phyloP scores from a whole-genome alignment of 495 filamentous ascomycete genomes.

The Xylaria intraflava region DNA sequence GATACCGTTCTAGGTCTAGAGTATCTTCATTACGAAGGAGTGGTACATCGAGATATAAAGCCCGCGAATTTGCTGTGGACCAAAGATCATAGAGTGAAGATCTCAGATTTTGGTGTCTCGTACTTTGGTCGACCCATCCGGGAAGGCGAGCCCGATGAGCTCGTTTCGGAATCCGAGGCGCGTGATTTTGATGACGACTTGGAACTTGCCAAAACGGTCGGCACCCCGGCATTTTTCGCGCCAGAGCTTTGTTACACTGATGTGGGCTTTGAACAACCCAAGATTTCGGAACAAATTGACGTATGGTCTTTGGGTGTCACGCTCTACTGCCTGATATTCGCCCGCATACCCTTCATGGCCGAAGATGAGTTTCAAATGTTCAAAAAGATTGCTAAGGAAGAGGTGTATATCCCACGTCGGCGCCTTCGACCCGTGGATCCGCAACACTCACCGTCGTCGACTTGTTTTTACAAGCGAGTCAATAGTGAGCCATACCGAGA shows the following conservation, averaged over 20 bases:
- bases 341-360: conserved; percentile 85
- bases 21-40: conserved; percentile 93
- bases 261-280: conserved; percentile 41
- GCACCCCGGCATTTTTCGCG: conserved; percentile 95
- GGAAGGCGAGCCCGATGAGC: conserved; percentile 69
- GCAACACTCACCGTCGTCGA: conserved; percentile 39
- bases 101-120: conserved; percentile 98
- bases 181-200: conserved; percentile 81
- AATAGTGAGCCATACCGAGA: conserved; percentile 44
- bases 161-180: conserved; percentile 75
- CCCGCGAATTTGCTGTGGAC: conserved; percentile 94
- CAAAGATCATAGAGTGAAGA: conserved; percentile 80
- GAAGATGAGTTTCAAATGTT: conserved; percentile 89
- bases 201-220: conserved; percentile 94
- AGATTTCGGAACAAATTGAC: conserved; percentile 67
- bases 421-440: conserved; percentile 73
- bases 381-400: conserved; percentile 79
- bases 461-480: conserved; percentile 49
- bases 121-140: conserved; percentile 83
- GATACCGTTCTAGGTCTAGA: conserved; percentile 92
- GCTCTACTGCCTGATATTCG: conserved; percentile 89
- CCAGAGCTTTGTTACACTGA: conserved; percentile 94
- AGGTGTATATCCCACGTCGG: conserved; percentile 76
- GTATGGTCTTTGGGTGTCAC: conserved; percentile 97
- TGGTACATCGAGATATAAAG: conserved; percentile 98